phyloP scores from a whole-genome alignment of 129 eudicot species.

The Apium graveolens region DNA sequence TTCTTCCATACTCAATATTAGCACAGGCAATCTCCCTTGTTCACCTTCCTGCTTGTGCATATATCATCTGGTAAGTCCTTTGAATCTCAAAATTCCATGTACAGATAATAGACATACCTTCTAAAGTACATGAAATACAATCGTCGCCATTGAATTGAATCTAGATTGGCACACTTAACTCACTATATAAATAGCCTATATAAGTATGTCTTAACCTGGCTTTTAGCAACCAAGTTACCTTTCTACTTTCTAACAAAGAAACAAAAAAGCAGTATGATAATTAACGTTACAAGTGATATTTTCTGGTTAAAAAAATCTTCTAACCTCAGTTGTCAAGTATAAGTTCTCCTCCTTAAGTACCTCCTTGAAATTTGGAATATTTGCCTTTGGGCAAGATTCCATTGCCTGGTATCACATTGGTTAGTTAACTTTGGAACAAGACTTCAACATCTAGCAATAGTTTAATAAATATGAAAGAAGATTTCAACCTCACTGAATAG shows the following conservation, averaged over 20 bases:
- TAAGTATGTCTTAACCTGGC: not conserved
- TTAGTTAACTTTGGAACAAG: not conserved
- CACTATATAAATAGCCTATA: too few species aligned
- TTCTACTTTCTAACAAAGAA: not conserved
- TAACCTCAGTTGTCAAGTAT: slow-evolving; percentile 81
- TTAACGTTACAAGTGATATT: not conserved
- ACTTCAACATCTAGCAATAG: not conserved
- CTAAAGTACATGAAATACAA: not conserved
- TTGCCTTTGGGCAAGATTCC: slow-evolving; percentile 79
- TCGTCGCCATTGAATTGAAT: not conserved
- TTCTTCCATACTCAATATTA: slow-evolving; percentile 68
- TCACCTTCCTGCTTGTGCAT: slow-evolving; percentile 53
- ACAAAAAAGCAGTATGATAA: not conserved
- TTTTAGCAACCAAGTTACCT: not conserved
- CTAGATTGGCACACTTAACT: not conserved
- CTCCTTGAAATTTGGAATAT: slow-evolving; percentile 57
- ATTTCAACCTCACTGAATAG: slow-evolving; percentile 50
- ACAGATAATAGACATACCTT: not conserved
- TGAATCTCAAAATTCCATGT: not conserved
- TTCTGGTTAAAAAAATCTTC: not conserved
- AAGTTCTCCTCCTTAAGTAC: slow-evolving; percentile 75
- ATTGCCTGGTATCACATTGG: slow-evolving; percentile 41
- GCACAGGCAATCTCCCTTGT: slow-evolving; percentile 83
- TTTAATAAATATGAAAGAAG: not conserved
- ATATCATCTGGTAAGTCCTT: slow-evolving; percentile 7